phyloP scores from a whole-genome alignment of 2,329 filamentous ascomycete species.

The Calonectria fujianensis region DNA sequence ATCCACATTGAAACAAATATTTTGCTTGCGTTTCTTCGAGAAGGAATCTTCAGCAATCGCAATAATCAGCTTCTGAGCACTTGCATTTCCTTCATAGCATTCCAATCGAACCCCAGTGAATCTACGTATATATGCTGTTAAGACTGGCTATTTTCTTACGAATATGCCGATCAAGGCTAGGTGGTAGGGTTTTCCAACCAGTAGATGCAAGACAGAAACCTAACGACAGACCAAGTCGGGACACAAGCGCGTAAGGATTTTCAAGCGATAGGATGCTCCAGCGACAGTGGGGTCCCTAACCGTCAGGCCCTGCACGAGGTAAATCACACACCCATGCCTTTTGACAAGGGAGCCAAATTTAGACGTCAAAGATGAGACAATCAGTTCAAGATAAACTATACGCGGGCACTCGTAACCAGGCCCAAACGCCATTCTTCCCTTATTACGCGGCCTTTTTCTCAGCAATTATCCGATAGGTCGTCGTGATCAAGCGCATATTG shows the following conservation, averaged over 20 bases:
- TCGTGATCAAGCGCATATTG: conserved; percentile 38
- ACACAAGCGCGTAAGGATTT: not conserved
- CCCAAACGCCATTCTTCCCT: not conserved
- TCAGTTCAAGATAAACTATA: not conserved
- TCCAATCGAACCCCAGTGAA: too few relatives aligned
- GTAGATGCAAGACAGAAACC: not conserved
- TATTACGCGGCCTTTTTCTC: not conserved
- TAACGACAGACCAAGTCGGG: not conserved
- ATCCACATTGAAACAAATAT: not conserved
- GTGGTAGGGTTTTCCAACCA: not conserved
- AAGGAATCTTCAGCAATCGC: too few relatives aligned
- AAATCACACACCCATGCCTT: not conserved
- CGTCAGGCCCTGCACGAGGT: not conserved
- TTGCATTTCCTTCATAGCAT: not conserved
- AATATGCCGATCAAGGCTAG: not conserved
- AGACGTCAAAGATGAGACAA: not conserved
- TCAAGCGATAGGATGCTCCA: not conserved
- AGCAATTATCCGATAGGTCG: conserved; percentile 35
- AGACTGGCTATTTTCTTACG: too few relatives aligned
- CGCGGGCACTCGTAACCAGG: not conserved
- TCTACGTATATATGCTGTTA: too few relatives aligned
- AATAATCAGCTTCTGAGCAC: not conserved
- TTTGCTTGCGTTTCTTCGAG: too few relatives aligned
- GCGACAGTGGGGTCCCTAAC: not conserved
- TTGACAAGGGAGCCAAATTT: not conserved